Percentiles rank a stretch among this genome's conserved stretches.
phyloP scores from a whole-genome alignment of 1,139 yeast genomes.

The Blastobotrys persicus region DNA sequence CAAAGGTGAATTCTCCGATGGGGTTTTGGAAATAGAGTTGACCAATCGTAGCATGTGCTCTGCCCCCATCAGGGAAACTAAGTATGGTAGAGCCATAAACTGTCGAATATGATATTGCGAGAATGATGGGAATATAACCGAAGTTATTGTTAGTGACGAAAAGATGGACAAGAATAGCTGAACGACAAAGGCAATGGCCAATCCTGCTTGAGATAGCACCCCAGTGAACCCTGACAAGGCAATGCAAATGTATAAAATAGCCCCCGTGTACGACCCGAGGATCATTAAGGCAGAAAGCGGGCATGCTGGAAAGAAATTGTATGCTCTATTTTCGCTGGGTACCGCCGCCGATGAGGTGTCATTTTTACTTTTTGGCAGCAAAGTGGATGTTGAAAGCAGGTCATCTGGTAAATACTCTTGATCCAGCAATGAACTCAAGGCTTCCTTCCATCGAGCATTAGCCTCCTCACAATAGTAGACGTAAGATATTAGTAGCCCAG shows the following conservation, averaged over 20 bases:
- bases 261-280: slow-evolving; percentile 33
- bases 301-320: slow-evolving; percentile 22
- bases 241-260: slow-evolving; percentile 41
- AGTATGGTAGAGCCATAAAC: slow-evolving; percentile 39
- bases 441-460: slow-evolving; percentile 16
- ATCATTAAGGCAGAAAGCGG: slow-evolving; percentile 19
- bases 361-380: slow-evolving; percentile 2
- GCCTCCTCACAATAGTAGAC: slow-evolving; percentile 20
- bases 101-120: slow-evolving; percentile 25
- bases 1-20: slow-evolving; percentile 44
- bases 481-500: slow-evolving; percentile 26
- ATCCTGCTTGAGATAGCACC: slow-evolving; percentile 58
- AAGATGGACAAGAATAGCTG: slow-evolving; percentile 49
- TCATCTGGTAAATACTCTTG: not conserved
- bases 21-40: slow-evolving; percentile 41
- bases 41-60: slow-evolving; percentile 48
- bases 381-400: not conserved
- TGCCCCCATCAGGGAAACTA: slow-evolving; percentile 44
- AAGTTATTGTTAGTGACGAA: slow-evolving; percentile 53
- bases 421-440: not conserved
- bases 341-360: slow-evolving; percentile 2
- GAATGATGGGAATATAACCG: slow-evolving; percentile 36
- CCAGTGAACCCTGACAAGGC: slow-evolving; percentile 53
- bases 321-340: slow-evolving; percentile 6
- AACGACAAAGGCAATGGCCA: slow-evolving; percentile 58